Conservation (phyloP, 805 yeast genomes). For the Saccharomycopsis sp. region DNA sequence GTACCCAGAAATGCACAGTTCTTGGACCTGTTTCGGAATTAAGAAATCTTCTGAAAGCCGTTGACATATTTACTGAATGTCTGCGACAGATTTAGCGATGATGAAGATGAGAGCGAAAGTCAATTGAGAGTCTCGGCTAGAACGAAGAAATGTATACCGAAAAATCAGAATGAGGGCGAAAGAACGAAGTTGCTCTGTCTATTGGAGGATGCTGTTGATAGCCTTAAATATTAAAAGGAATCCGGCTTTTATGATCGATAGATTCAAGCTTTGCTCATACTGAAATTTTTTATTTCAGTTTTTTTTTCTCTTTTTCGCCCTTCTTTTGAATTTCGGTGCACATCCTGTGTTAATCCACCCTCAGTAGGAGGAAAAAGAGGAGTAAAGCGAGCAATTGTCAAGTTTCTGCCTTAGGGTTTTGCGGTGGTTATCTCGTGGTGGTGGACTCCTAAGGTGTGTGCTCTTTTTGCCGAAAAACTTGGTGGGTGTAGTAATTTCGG, state of each 20-base stretch:
- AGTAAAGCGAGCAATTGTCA: not conserved
- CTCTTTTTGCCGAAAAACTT: not conserved
- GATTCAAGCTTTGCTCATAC: not conserved
- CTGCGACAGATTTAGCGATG: not conserved
- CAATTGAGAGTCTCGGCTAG: not conserved
- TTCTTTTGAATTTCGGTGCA: not conserved
- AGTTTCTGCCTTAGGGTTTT: not conserved
- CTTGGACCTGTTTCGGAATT: slow-evolving; percentile 90
- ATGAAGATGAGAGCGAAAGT: not conserved
- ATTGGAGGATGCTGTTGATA: not conserved
- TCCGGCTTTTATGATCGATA: not conserved
- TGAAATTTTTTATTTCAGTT: not conserved
- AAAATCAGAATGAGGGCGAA: not conserved
- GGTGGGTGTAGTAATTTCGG: not conserved
- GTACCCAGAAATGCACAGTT: slow-evolving; percentile 96
- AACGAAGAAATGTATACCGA: not conserved
- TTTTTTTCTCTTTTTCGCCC: not conserved
- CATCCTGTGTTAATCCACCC: too few species aligned
- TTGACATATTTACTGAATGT: slow-evolving; percentile 29
- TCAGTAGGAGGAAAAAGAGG: not conserved
- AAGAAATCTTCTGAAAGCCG: slow-evolving; percentile 63
- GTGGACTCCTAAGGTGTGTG: not conserved
- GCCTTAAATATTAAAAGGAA: not conserved
- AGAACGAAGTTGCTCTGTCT: not conserved
- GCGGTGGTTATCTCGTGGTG: not conserved